Conservation (phyloP, 768 basidiomycete genomes). For the Boletus barrowsii region DNA sequence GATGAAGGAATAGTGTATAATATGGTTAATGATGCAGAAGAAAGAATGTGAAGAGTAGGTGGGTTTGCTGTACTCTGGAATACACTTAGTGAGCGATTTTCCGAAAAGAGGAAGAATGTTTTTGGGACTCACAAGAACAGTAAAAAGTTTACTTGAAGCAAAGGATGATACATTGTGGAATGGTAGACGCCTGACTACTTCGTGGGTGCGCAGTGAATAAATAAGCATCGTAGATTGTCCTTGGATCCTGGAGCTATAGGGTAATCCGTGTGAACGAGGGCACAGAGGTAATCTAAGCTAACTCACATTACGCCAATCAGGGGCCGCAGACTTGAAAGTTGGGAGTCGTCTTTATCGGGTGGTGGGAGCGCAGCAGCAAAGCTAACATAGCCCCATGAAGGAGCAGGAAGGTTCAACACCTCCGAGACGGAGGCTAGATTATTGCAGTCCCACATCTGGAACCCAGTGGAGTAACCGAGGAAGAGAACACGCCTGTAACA, state of each 20-base stretch:
- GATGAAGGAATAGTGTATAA: slow-evolving; percentile 39
- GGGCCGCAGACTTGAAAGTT: slow-evolving; percentile 2
- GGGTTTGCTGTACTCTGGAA: slow-evolving; percentile 50
- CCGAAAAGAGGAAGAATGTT: slow-evolving; percentile 19
- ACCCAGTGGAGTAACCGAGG: slow-evolving; percentile 48
- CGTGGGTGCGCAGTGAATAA: too few species aligned
- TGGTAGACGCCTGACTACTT: background rate
- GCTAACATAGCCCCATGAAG: slow-evolving; percentile 21
- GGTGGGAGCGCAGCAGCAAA: background rate
- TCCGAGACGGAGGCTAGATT: slow-evolving; percentile 50
- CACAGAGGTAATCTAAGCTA: background rate
- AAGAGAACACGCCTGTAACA: slow-evolving; percentile 44
- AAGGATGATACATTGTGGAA: slow-evolving; percentile 26
- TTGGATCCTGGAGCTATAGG: background rate
- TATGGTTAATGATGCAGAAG: slow-evolving; percentile 47
- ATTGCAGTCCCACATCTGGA: slow-evolving; percentile 65
- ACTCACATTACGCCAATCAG: slow-evolving; percentile 34
- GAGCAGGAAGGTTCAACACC: slow-evolving; percentile 39
- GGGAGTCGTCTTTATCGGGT: background rate
- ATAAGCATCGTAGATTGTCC: too few species aligned
- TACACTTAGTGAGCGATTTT: background rate
- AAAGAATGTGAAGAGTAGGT: slow-evolving; percentile 46
- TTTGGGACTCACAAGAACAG: slow-evolving; percentile 26
- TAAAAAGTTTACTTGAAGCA: slow-evolving; percentile 10
- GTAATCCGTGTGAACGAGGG: slow-evolving; percentile 1